Evolutionary conservation across 768 basidiomycete species (phyloP), one percentile per base, ranked within the genome.

Genomic region (Gautieria morchelliformis): DNA sequence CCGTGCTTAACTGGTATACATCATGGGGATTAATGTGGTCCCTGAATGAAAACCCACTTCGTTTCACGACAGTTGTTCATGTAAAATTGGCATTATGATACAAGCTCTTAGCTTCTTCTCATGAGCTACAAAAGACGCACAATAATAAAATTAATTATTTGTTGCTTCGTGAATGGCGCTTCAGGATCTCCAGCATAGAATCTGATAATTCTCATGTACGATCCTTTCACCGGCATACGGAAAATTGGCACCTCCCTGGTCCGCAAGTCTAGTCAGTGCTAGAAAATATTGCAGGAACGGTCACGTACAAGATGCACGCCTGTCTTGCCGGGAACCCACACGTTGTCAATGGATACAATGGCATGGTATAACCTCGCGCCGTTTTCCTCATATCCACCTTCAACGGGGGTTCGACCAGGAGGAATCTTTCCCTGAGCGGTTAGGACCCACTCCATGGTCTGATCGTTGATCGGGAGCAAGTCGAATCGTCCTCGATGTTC

Each of bases 361-460:
- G 80, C 88, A 65, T 91, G 89, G 61, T 85, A 90, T 46, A 90
- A 70, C 66, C 78, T 81, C 8, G 65, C 68, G 1, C 86, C 87
- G 59, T 72, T 68, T 35, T 87, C 82, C 69, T 91, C 89, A 60
- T 87, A 87, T 1, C 85, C 87, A 1, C 87, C 89, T 62, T 85
- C 81, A 17, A 90, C 74, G 0, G 84, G 83, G 14, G 72, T 68
- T 35, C 82, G 72, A 5, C 81, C 82, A 66, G 61, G 10, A 5
- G 88, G 83, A 53, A 87, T 74, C 45, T 68, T 71, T 3, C 89
- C 89, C 57, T 79, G 67, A 11, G 78, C 75, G 0, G 87, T 79
- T 0, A 48, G 71, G 7, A 91, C 85, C 75, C 80, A 87, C 67
- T 88, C 88, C 89, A 92, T 92, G 53, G 77, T 78, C 24, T 71